Percentiles rank a stretch among this genome's conserved stretches.
Conservation (phyloP, 257 asterid genomes). For the Rauvolfia tetraphylla region DNA sequence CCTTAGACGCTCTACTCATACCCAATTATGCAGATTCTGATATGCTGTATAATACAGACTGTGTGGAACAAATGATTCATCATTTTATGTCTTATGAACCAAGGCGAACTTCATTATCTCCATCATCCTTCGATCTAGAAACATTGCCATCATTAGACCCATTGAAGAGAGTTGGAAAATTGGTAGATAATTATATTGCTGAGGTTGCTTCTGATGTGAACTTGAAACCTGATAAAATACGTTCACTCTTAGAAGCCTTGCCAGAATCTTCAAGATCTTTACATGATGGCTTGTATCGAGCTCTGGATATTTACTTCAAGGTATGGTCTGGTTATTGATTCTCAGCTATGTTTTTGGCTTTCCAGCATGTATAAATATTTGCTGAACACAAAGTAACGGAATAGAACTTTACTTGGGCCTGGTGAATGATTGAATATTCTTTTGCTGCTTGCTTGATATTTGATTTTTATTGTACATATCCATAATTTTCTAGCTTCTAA, state of each 20-base stretch:
- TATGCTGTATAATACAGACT: conserved; percentile 71
- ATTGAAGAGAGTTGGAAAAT: conserved; percentile 66
- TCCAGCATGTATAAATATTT: not conserved
- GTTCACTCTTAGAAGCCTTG: conserved; percentile 66
- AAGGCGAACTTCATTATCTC: conserved; percentile 35
- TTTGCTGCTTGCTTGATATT: not conserved
- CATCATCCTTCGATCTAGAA: conserved; percentile 50
- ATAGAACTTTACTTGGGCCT: not conserved
- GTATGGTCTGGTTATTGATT: conserved; percentile 32
- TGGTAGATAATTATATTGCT: conserved; percentile 78
- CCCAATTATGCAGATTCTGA: conserved; percentile 90
- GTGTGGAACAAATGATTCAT: conserved; percentile 68
- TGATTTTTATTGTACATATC: not conserved
- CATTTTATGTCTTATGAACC: conserved; percentile 64
- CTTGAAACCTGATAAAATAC: conserved; percentile 75
- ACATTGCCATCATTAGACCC: conserved; percentile 57
- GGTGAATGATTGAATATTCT: not conserved
- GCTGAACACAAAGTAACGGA: not conserved
- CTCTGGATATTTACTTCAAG: conserved; percentile 82
- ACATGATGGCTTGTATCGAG: conserved; percentile 94
- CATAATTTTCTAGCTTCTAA: not conserved
- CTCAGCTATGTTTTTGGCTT: not conserved
- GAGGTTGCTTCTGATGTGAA: conserved; percentile 94
- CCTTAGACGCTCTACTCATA: conserved; percentile 68
- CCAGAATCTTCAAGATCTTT: conserved; percentile 85